Conservation (phyloP, 352 stramenopile species). For the Pythium aquatile region DNA sequence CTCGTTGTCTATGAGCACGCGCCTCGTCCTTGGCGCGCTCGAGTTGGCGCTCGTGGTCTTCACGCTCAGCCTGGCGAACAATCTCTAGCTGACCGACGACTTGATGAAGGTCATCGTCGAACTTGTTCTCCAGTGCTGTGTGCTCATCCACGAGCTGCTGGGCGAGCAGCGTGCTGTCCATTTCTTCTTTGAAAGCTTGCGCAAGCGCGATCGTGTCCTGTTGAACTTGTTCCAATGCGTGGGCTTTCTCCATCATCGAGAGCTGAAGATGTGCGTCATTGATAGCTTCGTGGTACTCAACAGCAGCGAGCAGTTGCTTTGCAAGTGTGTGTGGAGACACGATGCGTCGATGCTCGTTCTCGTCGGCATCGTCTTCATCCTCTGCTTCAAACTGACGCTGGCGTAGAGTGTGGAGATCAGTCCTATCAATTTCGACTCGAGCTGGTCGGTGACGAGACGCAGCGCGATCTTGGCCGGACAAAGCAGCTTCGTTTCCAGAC, state of each 20-base stretch:
- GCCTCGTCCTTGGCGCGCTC: constrained; percentile 25
- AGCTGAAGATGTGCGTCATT: constrained; percentile 62
- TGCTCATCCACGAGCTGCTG: constrained; percentile 60
- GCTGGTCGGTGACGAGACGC: constrained; percentile 1
- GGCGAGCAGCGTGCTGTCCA: constrained; percentile 40
- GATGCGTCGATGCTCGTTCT: constrained; percentile 16
- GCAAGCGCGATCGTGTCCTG: constrained; percentile 49
- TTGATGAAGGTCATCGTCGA: constrained; percentile 47
- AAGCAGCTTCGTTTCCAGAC: neutral
- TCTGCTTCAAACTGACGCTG: constrained; percentile 5
- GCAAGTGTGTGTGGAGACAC: constrained; percentile 53
- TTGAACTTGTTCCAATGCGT: constrained; percentile 51
- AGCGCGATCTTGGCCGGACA: neutral
- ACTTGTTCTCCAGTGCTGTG: constrained; percentile 39
- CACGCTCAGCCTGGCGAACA: constrained; percentile 37
- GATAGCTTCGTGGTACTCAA: constrained; percentile 70
- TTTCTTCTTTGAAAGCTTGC: constrained; percentile 66
- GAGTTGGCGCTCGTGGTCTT: constrained; percentile 18
- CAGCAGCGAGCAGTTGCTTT: constrained; percentile 48
- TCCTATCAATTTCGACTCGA: constrained; percentile 23
- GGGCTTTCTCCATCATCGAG: constrained; percentile 53
- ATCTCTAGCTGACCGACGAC: constrained; percentile 40
- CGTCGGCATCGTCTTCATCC: constrained; percentile 20
- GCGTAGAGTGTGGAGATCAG: constrained; percentile 6
- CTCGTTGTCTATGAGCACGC: constrained; percentile 33